phyloP scores from a whole-genome alignment of 768 basidiomycete genomes.

The Agrocybe chaxingu region DNA sequence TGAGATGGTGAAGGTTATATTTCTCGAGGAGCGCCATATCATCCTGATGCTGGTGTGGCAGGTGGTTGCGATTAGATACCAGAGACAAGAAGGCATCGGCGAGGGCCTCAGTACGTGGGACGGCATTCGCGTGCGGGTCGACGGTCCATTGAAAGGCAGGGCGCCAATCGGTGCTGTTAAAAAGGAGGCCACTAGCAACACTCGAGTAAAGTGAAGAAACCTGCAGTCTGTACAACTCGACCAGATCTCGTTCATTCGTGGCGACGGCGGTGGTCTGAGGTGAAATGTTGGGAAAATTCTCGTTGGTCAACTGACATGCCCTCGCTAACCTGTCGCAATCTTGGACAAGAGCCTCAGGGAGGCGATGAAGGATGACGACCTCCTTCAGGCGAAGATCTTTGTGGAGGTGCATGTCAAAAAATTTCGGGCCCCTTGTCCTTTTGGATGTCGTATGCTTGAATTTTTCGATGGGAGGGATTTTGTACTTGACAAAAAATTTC shows the following conservation, averaged over 20 bases:
- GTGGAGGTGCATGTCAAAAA: conserved; percentile 1
- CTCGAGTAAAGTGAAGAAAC: too few species aligned
- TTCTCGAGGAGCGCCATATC: not conserved
- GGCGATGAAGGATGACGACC: not conserved
- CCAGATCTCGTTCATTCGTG: not conserved
- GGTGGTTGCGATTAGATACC: not conserved
- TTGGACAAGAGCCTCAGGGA: not conserved
- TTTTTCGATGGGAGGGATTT: not conserved
- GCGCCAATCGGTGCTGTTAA: too few species aligned
- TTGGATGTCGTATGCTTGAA: not conserved
- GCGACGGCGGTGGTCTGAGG: not conserved
- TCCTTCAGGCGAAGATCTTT: not conserved
- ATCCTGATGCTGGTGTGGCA: not conserved
- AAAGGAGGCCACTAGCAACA: too few species aligned
- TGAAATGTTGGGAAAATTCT: not conserved
- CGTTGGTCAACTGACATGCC: too few species aligned
- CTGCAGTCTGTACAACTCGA: too few species aligned
- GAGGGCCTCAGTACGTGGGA: not conserved
- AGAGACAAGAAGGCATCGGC: not conserved
- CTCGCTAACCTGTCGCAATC: not conserved
- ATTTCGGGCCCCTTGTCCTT: not conserved
- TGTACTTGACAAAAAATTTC: not conserved
- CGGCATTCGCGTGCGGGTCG: too few species aligned
- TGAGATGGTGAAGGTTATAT: not conserved
- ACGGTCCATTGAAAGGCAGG: too few species aligned